Evolutionary conservation across 768 basidiomycete species (phyloP).

Genomic region (Polyporus arcularius): DNA sequence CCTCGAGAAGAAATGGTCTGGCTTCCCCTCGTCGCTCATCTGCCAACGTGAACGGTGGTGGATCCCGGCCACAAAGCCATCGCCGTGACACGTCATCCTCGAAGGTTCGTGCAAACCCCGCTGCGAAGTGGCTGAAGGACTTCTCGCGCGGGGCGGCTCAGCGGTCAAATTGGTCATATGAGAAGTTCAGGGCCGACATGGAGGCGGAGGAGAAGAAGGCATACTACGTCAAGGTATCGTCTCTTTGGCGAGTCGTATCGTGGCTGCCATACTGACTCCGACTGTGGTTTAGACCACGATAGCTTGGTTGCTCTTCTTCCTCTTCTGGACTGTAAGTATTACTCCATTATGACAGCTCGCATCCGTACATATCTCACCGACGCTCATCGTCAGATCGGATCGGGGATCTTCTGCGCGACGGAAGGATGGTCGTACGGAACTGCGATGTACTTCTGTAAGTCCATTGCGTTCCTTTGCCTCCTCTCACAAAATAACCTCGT

Average conservation of each 20-base stretch:
- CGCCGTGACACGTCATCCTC: background rate
- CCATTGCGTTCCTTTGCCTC: background rate
- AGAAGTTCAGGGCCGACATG: slow-evolving; percentile 21
- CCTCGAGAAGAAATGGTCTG: background rate
- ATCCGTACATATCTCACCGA: background rate
- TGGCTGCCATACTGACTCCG: background rate
- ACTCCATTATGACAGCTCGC: background rate
- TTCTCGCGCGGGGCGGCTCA: slow-evolving; percentile 11
- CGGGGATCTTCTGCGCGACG: slow-evolving; percentile 65
- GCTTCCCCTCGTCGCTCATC: background rate
- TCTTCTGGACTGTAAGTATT: slow-evolving; percentile 73
- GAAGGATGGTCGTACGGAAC: slow-evolving; percentile 68
- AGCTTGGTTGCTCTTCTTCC: slow-evolving; percentile 61
- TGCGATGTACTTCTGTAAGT: slow-evolving; percentile 74
- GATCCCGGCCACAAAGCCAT: background rate
- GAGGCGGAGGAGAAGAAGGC: slow-evolving; percentile 50
- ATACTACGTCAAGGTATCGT: slow-evolving; percentile 53
- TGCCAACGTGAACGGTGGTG: too few relatives aligned
- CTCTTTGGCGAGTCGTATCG: background rate
- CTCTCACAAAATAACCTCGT: background rate
- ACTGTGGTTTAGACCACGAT: slow-evolving; percentile 37
- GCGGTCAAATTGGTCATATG: slow-evolving; percentile 13
- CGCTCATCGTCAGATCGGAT: slow-evolving; percentile 51
- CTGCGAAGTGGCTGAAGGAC: slow-evolving; percentile 23
- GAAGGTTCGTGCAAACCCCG: slow-evolving; percentile 4